These are phyloP conservation scores for Hypoxylon fuscum DNA, from an alignment of 495 filamentous ascomycete species.

Conservation along the genomic window DNA sequence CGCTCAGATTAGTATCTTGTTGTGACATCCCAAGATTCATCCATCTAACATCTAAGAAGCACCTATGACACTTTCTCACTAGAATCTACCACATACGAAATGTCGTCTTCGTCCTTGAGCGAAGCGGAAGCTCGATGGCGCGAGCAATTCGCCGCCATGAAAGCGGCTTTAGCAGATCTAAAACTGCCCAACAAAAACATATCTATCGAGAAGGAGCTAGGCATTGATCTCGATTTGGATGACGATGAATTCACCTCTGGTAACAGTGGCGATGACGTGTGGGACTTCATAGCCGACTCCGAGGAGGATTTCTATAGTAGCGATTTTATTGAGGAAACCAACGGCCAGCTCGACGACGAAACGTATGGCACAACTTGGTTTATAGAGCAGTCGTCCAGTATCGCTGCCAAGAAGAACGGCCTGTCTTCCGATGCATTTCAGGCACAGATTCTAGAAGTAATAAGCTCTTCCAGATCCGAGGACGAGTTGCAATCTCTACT, in stretches of 20 bases:
- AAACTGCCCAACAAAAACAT: constrained; percentile 36
- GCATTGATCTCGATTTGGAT: constrained; percentile 58
- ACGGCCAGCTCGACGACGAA: constrained; percentile 29
- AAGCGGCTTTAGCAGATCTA: constrained; percentile 53
- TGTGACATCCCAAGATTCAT: neutral
- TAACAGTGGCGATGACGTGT: constrained; percentile 79
- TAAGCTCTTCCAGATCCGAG: constrained; percentile 73
- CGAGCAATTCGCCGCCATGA: constrained; percentile 57
- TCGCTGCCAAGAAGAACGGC: constrained; percentile 68
- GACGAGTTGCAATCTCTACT: constrained; percentile 87
- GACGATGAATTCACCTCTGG: constrained; percentile 69
- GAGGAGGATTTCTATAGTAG: constrained; percentile 65
- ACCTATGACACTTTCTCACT: too few relatives aligned
- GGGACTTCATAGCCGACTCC: constrained; percentile 84
- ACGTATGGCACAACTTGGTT: constrained; percentile 67
- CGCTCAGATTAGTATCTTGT: neutral
- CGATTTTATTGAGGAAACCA: constrained; percentile 50
- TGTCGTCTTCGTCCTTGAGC: constrained; percentile 42
- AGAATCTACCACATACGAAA: too few relatives aligned
- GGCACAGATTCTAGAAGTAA: constrained; percentile 73
- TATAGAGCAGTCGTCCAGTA: constrained; percentile 64
- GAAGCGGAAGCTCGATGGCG: constrained; percentile 53
- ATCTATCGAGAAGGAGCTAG: constrained; percentile 22
- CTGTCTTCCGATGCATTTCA: constrained; percentile 69
- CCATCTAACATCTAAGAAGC: too few relatives aligned